Percentiles rank a stretch among this genome's conserved stretches.
phyloP scores from a whole-genome alignment of 805 yeast species.

The Ogataea nonfermentans region DNA sequence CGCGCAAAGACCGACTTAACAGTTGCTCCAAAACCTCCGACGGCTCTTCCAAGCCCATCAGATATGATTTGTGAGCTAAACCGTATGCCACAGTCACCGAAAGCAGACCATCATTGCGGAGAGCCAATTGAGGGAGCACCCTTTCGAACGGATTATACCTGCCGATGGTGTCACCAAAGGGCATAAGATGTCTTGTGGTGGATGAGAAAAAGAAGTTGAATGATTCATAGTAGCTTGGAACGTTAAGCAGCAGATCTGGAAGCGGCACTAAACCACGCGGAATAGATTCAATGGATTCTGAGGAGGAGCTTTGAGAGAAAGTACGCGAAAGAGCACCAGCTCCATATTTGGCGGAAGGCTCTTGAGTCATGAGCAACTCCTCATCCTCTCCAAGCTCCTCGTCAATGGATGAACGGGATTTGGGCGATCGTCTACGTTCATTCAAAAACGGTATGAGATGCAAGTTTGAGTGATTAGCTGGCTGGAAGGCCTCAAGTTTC shows the following conservation, averaged over 20 bases:
- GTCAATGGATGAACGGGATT: neutral
- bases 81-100: constrained; percentile 55
- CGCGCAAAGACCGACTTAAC: constrained; percentile 56
- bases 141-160: constrained; percentile 69
- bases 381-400: constrained; percentile 17
- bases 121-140: constrained; percentile 66
- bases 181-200: constrained; percentile 61
- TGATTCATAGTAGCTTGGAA: constrained; percentile 58
- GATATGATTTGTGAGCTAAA: constrained; percentile 37
- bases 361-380: constrained; percentile 2
- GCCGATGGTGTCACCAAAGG: constrained; percentile 57
- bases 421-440: constrained; percentile 2
- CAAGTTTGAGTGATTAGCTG: constrained; percentile 4
- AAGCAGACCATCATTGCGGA: constrained; percentile 54
- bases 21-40: constrained; percentile 48
- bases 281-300: constrained; percentile 24
- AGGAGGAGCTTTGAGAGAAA: constrained; percentile 16
- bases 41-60: constrained; percentile 32
- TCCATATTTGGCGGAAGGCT: neutral
- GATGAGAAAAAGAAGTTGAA: constrained; percentile 62
- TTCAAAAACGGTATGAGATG: constrained; percentile 19
- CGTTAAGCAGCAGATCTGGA: constrained; percentile 59
- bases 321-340: constrained; percentile 3
- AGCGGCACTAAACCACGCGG: constrained; percentile 44
- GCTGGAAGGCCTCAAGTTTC: constrained; percentile 29